phyloP scores from a whole-genome alignment of 2,329 filamentous ascomycete species.

The Plenodomus tracheiphilus region DNA sequence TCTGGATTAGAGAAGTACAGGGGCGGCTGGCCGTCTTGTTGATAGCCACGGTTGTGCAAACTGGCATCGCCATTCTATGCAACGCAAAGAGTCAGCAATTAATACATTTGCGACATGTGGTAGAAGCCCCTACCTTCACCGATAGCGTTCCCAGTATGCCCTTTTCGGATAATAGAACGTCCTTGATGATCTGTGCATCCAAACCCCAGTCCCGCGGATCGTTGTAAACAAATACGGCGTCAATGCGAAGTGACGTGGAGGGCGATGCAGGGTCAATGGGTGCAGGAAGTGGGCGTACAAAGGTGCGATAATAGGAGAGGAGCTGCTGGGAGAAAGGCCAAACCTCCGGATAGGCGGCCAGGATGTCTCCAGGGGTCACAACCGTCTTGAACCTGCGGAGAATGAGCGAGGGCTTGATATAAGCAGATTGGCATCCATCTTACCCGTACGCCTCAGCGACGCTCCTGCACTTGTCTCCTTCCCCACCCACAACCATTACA shows the following conservation, averaged over 20 bases:
- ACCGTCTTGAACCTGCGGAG: constrained; percentile 62
- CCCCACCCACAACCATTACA: constrained; percentile 54
- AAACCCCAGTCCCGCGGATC: constrained; percentile 96
- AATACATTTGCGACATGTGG: background rate
- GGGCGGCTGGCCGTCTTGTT: constrained; percentile 76
- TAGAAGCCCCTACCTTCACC: constrained; percentile 44
- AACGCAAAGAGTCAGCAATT: background rate
- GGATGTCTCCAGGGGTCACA: constrained; percentile 82
- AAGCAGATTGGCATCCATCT: background rate
- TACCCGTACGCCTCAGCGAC: constrained; percentile 67
- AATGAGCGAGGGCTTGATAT: constrained; percentile 6
- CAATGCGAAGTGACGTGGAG: constrained; percentile 69
- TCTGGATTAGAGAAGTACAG: constrained; percentile 92
- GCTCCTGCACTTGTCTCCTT: constrained; percentile 61
- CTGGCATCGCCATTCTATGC: constrained; percentile 63
- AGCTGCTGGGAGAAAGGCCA: constrained; percentile 81
- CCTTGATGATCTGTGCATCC: constrained; percentile 81
- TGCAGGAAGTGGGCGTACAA: constrained; percentile 61
- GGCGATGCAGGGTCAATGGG: constrained; percentile 53
- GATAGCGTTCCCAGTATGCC: constrained; percentile 84
- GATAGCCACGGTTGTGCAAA: constrained; percentile 76
- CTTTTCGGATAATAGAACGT: constrained; percentile 76
- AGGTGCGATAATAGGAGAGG: constrained; percentile 61
- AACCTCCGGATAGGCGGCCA: constrained; percentile 71
- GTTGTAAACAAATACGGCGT: constrained; percentile 92